These are phyloP conservation scores for Salvia hispanica DNA, from an alignment of 257 asterid species.

Conservation along the genomic window DNA sequence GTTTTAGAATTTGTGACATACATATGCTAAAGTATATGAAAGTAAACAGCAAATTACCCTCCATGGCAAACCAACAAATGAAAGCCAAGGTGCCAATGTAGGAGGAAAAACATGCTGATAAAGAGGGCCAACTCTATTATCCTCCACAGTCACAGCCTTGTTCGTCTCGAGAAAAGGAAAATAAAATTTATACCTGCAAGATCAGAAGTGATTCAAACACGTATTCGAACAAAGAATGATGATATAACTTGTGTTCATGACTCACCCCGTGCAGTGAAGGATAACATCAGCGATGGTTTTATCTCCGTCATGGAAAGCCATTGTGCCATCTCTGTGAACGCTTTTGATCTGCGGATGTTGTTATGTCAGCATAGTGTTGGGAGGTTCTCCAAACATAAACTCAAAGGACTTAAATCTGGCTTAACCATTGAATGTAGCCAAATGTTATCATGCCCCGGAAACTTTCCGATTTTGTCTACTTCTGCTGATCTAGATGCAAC, in stretches of 20 bases:
- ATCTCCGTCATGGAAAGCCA: constrained; percentile 63
- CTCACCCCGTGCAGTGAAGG: constrained; percentile 95
- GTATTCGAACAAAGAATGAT: no score
- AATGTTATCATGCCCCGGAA: constrained; percentile 62
- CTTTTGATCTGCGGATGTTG: constrained; percentile 54
- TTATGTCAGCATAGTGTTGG: constrained; percentile 25
- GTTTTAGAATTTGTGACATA: background rate
- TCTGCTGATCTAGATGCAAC: constrained; percentile 64
- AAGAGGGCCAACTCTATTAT: constrained; percentile 88
- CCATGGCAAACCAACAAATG: constrained; percentile 96
- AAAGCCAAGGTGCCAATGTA: constrained; percentile 72
- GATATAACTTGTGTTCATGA: background rate
- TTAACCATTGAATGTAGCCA: constrained; percentile 79
- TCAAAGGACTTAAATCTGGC: constrained; percentile 12
- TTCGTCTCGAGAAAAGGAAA: constrained; percentile 86
- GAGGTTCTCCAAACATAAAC: constrained; percentile 4
- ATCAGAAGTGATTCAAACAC: background rate
- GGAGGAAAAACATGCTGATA: constrained; percentile 90
- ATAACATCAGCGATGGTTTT: constrained; percentile 60
- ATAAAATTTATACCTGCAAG: constrained; percentile 71
- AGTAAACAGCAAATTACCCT: constrained; percentile 49
- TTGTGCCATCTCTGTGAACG: constrained; percentile 61
- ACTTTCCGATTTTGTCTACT: constrained; percentile 45
- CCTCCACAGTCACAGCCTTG: constrained; percentile 71
- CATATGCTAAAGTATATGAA: background rate